These are phyloP conservation scores for Saccharomyces hybrid DNA, from an alignment of 1,139 yeast genomes.

Conservation along the genomic window DNA sequence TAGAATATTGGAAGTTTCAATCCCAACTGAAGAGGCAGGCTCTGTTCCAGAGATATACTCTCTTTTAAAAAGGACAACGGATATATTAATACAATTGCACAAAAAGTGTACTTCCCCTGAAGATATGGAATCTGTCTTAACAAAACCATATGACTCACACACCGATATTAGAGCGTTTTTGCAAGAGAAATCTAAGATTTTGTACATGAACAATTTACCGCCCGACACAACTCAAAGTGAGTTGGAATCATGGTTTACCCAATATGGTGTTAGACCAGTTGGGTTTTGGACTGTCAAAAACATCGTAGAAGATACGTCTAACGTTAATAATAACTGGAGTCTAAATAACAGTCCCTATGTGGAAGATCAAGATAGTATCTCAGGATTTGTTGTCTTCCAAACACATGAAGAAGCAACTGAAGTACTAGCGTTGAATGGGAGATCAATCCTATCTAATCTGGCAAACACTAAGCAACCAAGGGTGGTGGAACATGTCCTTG, in stretches of 20 bases:
- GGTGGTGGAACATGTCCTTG: slow-evolving; percentile 59
- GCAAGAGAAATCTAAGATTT: slow-evolving; percentile 67
- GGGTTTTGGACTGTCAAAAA: slow-evolving; percentile 80
- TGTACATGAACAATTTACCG: slow-evolving; percentile 71
- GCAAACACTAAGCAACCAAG: slow-evolving; percentile 36
- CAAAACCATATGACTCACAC: slow-evolving; percentile 65
- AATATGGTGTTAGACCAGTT: slow-evolving; percentile 75
- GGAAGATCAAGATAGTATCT: slow-evolving; percentile 35
- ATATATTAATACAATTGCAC: slow-evolving; percentile 41
- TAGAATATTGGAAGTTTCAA: slow-evolving; percentile 12
- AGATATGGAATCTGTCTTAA: slow-evolving; percentile 49
- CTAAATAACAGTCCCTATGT: slow-evolving; percentile 29
- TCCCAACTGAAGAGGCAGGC: slow-evolving; percentile 1
- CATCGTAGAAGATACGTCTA: slow-evolving; percentile 23
- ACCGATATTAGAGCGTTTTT: slow-evolving; percentile 64
- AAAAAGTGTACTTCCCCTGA: slow-evolving; percentile 48
- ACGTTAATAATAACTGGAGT: slow-evolving; percentile 18
- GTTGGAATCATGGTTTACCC: slow-evolving; percentile 85
- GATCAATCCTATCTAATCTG: slow-evolving; percentile 28
- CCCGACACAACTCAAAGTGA: slow-evolving; percentile 85
- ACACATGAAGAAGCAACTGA: slow-evolving; percentile 83
- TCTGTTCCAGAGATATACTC: slow-evolving; percentile 2
- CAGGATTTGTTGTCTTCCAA: slow-evolving; percentile 81
- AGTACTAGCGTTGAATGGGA: slow-evolving; percentile 68
- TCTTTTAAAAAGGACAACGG: slow-evolving; percentile 9